phyloP scores from a whole-genome alignment of 2,329 filamentous ascomycete species.

The Penicillium sp. region DNA sequence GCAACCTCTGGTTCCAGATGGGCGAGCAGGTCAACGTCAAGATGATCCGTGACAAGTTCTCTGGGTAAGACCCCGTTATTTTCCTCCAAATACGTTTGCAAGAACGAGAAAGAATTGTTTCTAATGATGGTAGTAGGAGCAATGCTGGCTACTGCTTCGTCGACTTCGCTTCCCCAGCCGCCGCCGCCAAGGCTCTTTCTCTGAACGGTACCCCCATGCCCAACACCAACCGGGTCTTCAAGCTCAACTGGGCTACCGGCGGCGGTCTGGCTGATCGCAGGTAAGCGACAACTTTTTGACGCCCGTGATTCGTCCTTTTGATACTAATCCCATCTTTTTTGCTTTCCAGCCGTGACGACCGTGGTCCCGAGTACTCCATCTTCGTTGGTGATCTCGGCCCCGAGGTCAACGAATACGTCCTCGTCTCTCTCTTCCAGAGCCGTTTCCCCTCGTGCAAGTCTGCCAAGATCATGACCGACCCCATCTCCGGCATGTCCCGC shows the following conservation, averaged over 20 bases:
- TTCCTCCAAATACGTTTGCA: neutral
- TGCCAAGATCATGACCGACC: conserved; percentile 99
- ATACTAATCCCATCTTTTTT: neutral
- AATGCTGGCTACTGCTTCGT: conserved; percentile 99
- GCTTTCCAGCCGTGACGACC: conserved; percentile 72
- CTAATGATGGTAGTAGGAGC: conserved; percentile 59
- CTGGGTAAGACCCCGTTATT: conserved; percentile 66
- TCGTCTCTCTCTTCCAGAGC: conserved; percentile 95
- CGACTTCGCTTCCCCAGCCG: conserved; percentile 80
- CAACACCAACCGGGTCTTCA: conserved; percentile 93
- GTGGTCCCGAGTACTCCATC: conserved; percentile 93
- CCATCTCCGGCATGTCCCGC: conserved; percentile 94
- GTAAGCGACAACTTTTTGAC: conserved; percentile 49
- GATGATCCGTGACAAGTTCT: conserved; percentile 99
- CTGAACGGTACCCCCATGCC: conserved; percentile 88
- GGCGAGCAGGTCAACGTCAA: conserved; percentile 97
- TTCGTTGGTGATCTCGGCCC: conserved; percentile 97
- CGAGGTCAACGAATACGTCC: conserved; percentile 97
- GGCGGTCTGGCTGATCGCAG: conserved; percentile 92
- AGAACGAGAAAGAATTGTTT: conserved; percentile 25
- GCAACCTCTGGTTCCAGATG: conserved; percentile 90
- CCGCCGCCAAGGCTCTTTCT: conserved; percentile 85
- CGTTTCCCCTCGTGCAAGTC: conserved; percentile 98
- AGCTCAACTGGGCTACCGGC: conserved; percentile 98
- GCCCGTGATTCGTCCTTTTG: neutral